Conservation (phyloP, 1,139 yeast genomes). For the Sugiyamaella japonica region DNA sequence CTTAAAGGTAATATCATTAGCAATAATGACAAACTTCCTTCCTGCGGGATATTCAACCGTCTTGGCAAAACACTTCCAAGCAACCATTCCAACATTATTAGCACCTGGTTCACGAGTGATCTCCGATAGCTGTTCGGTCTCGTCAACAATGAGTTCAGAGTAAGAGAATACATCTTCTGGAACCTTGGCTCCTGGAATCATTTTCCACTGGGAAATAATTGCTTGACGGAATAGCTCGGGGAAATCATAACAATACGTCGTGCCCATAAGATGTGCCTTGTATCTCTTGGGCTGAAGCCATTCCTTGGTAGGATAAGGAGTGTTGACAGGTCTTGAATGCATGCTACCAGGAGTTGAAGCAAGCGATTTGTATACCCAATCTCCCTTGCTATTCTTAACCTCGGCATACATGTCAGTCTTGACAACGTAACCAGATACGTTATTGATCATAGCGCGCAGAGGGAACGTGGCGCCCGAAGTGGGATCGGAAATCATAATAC, state of each 20-base stretch:
- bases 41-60: constrained; percentile 98
- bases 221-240: constrained; percentile 98
- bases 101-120: constrained; percentile 96
- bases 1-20: constrained; percentile 95
- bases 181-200: constrained; percentile 49
- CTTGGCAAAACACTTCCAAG: constrained; percentile 84
- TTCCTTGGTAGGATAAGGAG: constrained; percentile 97
- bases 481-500: constrained; percentile 93
- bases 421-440: constrained; percentile 96
- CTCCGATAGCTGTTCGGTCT: constrained; percentile 70
- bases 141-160: constrained; percentile 79
- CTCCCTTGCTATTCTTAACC: constrained; percentile 86
- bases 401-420: constrained; percentile 93
- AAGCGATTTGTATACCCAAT: constrained; percentile 94
- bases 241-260: constrained; percentile 97
- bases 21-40: constrained; percentile 87
- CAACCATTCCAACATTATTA: constrained; percentile 95
- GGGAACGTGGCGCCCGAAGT: constrained; percentile 88
- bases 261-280: constrained; percentile 97
- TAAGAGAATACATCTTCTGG: constrained; percentile 80
- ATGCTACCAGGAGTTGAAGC: constrained; percentile 86
- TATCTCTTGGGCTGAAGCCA: constrained; percentile 98
- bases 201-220: constrained; percentile 79
- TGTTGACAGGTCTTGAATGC: constrained; percentile 94
- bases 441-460: constrained; percentile 91